Conservation (phyloP, 2,329 filamentous ascomycete genomes). For the Chaetomium sp. region DNA sequence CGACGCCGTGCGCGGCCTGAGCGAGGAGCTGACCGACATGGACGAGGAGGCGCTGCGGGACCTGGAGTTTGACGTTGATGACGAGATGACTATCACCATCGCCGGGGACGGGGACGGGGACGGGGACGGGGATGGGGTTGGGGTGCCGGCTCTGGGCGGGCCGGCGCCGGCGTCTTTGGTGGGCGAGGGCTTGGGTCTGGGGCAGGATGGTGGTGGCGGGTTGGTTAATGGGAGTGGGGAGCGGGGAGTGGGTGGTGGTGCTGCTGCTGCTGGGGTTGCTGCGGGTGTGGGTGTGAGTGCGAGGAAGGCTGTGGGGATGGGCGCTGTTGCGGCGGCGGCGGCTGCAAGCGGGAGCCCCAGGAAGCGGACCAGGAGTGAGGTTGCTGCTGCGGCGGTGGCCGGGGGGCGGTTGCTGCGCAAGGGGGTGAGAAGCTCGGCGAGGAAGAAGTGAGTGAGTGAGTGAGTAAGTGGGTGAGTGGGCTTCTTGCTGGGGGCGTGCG, state of each 20-base stretch:
- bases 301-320: constrained; percentile 1
- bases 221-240: neutral
- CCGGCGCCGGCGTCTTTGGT: too few relatives aligned
- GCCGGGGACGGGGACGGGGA: constrained; percentile 6
- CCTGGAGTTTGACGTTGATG: constrained; percentile 57
- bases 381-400: constrained; percentile 13
- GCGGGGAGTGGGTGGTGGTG: neutral
- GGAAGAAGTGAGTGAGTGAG: constrained; percentile 37
- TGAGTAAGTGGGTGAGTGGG: too few relatives aligned
- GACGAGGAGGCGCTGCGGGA: constrained; percentile 87
- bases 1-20: constrained; percentile 62
- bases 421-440: constrained; percentile 40
- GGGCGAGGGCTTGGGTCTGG: neutral
- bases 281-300: neutral
- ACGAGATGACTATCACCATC: constrained; percentile 9
- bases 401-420: constrained; percentile 34
- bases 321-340: neutral
- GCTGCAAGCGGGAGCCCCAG: constrained; percentile 11
- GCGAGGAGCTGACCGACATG: constrained; percentile 87
- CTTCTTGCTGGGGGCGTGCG: neutral
- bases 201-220: neutral
- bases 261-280: too few relatives aligned
- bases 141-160: neutral
- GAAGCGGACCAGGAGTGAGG: constrained; percentile 19
- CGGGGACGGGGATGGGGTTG: constrained; percentile 2